Evolutionary conservation across 2,329 filamentous ascomycete genomes (phyloP).

Genomic region (Colletotrichum eleusines): DNA sequence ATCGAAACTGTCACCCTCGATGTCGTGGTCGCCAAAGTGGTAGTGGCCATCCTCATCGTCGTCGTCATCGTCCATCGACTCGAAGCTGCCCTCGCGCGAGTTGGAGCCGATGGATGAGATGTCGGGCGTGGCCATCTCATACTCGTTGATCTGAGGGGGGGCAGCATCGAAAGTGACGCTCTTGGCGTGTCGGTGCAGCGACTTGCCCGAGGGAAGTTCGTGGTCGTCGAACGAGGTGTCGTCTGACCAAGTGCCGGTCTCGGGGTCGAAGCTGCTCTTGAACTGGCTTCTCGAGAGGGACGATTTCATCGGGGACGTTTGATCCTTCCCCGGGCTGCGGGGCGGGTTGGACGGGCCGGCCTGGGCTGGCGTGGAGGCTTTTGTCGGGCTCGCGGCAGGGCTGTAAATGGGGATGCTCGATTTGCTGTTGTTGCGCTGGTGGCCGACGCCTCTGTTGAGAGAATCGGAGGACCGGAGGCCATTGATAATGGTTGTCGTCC

Average conservation of each 20-base stretch:
- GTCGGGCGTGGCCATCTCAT: conserved; percentile 97
- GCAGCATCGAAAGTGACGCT: conserved; percentile 97
- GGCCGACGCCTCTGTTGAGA: conserved; percentile 56
- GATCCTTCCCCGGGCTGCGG: conserved; percentile 74
- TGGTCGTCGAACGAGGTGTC: conserved; percentile 71
- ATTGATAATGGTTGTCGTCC: conserved; percentile 61
- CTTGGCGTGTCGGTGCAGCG: conserved; percentile 87
- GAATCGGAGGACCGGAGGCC: conserved; percentile 64
- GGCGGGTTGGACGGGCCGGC: conserved; percentile 47
- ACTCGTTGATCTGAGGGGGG: conserved; percentile 95
- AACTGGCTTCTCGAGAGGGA: conserved; percentile 79
- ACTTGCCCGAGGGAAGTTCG: conserved; percentile 73
- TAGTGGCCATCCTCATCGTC: conserved; percentile 64
- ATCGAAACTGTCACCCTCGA: conserved; percentile 91
- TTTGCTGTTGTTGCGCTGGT: conserved; percentile 66
- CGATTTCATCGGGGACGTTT: conserved; percentile 87
- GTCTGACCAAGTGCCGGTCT: conserved; percentile 76
- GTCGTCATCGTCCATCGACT: conserved; percentile 82
- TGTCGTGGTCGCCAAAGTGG: conserved; percentile 66
- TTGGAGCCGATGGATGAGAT: conserved; percentile 91
- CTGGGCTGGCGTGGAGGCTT: conserved; percentile 33
- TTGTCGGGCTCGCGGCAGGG: conserved; percentile 55
- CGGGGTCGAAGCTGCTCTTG: conserved; percentile 77
- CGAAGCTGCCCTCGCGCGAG: conserved; percentile 93
- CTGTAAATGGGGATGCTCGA: conserved; percentile 69